Conservation (phyloP, 306 rosid genomes). For the Lotus japonicus region DNA sequence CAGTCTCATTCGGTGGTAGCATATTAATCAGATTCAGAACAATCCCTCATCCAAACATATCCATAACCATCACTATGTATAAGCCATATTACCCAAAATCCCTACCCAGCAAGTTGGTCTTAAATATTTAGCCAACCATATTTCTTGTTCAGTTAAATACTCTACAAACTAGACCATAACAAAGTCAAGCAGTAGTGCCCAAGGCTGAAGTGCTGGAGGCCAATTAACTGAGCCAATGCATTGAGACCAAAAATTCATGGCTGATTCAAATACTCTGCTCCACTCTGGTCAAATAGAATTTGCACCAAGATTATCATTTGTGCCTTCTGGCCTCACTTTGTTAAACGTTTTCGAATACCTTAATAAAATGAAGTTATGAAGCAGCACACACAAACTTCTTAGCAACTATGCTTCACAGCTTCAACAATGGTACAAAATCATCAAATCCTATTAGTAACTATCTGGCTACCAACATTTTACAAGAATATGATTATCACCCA, state of each 20-base stretch:
- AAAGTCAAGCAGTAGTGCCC: not conserved
- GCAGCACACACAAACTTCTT: not conserved
- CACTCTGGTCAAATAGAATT: not conserved
- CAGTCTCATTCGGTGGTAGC: not conserved
- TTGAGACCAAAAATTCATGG: not conserved
- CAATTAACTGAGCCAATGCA: not conserved
- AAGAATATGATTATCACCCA: too few relatives aligned
- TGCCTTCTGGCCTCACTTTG: not conserved
- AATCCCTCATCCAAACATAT: not conserved
- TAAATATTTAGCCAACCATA: slow-evolving; percentile 6
- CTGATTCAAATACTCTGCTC: not conserved
- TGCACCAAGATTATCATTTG: not conserved
- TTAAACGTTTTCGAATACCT: not conserved
- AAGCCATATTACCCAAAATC: slow-evolving; percentile 7
- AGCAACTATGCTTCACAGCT: not conserved
- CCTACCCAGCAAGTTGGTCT: not conserved
- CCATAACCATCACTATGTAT: not conserved
- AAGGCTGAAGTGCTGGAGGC: not conserved
- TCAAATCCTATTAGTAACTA: not conserved
- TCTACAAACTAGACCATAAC: not conserved
- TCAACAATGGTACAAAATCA: not conserved
- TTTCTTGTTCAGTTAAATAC: not conserved
- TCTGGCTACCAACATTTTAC: not conserved
- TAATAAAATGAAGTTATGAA: not conserved
- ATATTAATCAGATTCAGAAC: not conserved